Base-by-base conservation (phyloP, 2,329 filamentous ascomycete genomes). In the Trichoderma simmonsii region DNA sequence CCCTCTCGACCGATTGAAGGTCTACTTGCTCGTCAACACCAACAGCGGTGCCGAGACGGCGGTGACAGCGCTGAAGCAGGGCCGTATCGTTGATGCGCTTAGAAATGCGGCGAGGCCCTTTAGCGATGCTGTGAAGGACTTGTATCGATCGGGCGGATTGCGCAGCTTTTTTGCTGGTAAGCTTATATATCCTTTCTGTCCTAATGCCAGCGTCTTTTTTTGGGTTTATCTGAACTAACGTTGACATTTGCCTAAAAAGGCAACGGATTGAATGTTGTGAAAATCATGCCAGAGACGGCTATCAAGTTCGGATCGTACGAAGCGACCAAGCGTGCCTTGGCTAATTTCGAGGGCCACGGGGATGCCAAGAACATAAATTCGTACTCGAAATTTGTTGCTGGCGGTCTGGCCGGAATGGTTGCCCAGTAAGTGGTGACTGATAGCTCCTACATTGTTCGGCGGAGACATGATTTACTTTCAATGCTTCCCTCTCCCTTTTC, bases 261-360 rank as follows among this genome's bases (percentile, higher is more conserved):
- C 48, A 99, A 99, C 78, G 96, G 96, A 4, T 85, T 99, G 76
- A 99, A 99, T 77, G 94, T 99, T 3, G 82, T 98, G 78, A 99
- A 99, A 82, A 96, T 99, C 73, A 97, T 98, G 94, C 96, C 96
- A 0, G 96, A 99, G 83, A 98, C 95, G 32, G 95, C 96, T 30
- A 97, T 99, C 80, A 97, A 98, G 82, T 99, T 99, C 80, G 96
- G 96, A 73, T 95, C 95, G 24, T 99, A 98, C 79, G 96, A 99
- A 88, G 94, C 94, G 66, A 92, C 94, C 9, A 99, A 98, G 85
- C 91, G 94, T 74, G 89, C 92, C 4, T 89, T 98, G 73, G 94
- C 95, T 63, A 90, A 89, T 73, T 82, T 98, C 65, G 96, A 98
- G 85, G 96, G 96, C 7, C 94, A 97, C 77, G 88, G 91, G 74